Conservation (phyloP, 148 eudicot species). For the Cornus florida region DNA sequence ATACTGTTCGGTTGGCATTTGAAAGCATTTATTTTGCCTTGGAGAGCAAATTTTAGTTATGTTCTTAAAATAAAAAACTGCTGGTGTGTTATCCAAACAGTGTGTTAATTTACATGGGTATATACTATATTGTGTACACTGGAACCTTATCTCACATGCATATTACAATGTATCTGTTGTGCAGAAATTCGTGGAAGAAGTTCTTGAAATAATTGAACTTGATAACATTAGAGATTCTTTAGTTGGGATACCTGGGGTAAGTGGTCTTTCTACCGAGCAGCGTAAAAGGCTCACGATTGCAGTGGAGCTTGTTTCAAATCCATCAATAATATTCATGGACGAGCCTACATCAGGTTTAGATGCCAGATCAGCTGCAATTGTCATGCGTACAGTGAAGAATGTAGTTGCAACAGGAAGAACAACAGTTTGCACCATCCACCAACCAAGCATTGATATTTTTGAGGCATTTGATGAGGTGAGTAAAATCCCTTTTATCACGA, state of each 20-base stretch:
- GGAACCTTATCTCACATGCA: neutral
- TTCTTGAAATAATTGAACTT: constrained; percentile 40
- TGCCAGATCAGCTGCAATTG: constrained; percentile 75
- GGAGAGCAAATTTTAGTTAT: neutral
- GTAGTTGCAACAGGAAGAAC: constrained; percentile 57
- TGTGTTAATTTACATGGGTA: neutral
- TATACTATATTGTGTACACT: neutral
- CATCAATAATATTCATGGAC: constrained; percentile 70
- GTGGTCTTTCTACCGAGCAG: constrained; percentile 62
- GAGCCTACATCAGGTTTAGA: constrained; percentile 79
- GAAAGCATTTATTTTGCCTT: too few species aligned
- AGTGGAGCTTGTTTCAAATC: constrained; percentile 72
- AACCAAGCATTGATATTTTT: constrained; percentile 62
- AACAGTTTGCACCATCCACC: constrained; percentile 67
- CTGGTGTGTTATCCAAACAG: neutral
- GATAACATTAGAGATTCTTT: constrained; percentile 37
- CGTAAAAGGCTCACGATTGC: constrained; percentile 65
- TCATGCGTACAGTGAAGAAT: constrained; percentile 64
- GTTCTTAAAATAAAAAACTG: neutral
- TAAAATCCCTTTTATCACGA: neutral
- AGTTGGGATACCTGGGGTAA: constrained; percentile 47
- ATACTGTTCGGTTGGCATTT: neutral
- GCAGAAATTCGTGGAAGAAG: constrained; percentile 53
- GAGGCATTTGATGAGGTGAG: constrained; percentile 73
- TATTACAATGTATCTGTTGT: neutral